Conservation (phyloP, 2,329 filamentous ascomycete genomes). For the Madurella fahalii region DNA sequence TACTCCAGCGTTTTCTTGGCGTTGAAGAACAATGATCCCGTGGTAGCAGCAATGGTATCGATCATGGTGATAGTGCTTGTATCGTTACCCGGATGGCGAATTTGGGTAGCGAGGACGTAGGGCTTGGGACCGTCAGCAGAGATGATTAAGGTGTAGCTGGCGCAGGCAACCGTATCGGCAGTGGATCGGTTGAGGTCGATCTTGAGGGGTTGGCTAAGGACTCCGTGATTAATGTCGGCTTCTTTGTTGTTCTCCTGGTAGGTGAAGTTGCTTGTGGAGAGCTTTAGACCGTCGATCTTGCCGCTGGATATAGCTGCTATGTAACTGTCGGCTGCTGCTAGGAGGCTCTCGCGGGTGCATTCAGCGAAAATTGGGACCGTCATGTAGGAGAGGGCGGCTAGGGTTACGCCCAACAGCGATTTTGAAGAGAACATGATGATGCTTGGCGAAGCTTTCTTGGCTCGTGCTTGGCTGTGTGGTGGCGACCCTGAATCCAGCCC, state of each 20-base stretch:
- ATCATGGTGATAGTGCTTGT: conserved; percentile 29
- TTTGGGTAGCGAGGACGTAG: conserved; percentile 35
- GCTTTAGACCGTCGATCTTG: no score
- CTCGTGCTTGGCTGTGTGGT: no score
- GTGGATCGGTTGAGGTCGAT: conserved; percentile 25
- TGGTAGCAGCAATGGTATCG: conserved; percentile 35
- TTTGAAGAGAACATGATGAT: no score
- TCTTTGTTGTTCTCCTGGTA: conserved; percentile 29
- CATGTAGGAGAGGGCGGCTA: no score
- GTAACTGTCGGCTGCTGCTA: no score
- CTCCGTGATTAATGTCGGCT: conserved; percentile 15
- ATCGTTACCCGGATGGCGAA: conserved; percentile 29
- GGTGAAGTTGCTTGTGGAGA: conserved; percentile 20
- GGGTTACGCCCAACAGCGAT: no score
- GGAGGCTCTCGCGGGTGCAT: no score
- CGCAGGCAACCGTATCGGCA: conserved; percentile 33
- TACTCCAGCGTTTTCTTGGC: conserved; percentile 32
- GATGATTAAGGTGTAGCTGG: conserved; percentile 36
- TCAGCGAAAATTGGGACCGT: no score
- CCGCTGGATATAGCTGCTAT: no score
- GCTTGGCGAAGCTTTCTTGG: no score
- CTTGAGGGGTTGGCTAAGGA: conserved; percentile 21
- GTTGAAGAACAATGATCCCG: conserved; percentile 36
- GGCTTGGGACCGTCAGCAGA: conserved; percentile 30
- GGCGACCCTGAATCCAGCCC: no score